Conservation (phyloP, 805 yeast species). For the Cyberlindnera amylophila region DNA sequence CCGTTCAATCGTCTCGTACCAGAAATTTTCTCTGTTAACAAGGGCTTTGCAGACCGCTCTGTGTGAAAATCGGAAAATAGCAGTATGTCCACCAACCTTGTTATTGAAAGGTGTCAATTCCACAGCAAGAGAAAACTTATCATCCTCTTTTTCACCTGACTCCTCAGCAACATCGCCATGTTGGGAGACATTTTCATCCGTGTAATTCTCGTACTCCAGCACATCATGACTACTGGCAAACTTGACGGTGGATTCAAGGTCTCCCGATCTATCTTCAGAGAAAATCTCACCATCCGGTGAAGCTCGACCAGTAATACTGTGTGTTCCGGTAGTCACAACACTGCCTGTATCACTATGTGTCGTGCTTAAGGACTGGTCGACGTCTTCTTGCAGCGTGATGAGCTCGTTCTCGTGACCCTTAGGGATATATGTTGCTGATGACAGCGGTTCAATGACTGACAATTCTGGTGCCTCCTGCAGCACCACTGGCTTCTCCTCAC, state of each 20-base stretch:
- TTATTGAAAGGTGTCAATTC: constrained; percentile 89
- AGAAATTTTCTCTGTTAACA: constrained; percentile 81
- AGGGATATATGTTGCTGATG: constrained; percentile 70
- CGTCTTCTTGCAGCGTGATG: constrained; percentile 13
- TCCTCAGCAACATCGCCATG: background rate
- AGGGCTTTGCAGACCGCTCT: constrained; percentile 92
- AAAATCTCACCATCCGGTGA: background rate
- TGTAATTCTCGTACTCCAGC: constrained; percentile 9
- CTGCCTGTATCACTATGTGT: constrained; percentile 4
- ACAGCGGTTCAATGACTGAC: constrained; percentile 49
- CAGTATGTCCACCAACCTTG: constrained; percentile 98
- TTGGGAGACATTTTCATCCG: constrained; percentile 7
- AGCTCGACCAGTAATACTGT: background rate
- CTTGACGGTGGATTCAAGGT: constrained; percentile 6
- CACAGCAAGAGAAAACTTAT: constrained; percentile 68
- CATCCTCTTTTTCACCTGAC: constrained; percentile 24
- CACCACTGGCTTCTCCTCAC: constrained; percentile 2
- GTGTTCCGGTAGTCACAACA: constrained; percentile 1
- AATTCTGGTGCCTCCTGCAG: constrained; percentile 7
- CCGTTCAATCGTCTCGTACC: constrained; percentile 87
- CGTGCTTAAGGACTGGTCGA: constrained; percentile 8
- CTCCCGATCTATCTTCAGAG: background rate
- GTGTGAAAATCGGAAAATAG: constrained; percentile 86
- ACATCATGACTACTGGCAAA: constrained; percentile 15
- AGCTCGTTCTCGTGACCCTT: constrained; percentile 43